Evolutionary conservation across 2,329 filamentous ascomycete genomes (phyloP).

Genomic region (Cordyceps fumosorosea): DNA sequence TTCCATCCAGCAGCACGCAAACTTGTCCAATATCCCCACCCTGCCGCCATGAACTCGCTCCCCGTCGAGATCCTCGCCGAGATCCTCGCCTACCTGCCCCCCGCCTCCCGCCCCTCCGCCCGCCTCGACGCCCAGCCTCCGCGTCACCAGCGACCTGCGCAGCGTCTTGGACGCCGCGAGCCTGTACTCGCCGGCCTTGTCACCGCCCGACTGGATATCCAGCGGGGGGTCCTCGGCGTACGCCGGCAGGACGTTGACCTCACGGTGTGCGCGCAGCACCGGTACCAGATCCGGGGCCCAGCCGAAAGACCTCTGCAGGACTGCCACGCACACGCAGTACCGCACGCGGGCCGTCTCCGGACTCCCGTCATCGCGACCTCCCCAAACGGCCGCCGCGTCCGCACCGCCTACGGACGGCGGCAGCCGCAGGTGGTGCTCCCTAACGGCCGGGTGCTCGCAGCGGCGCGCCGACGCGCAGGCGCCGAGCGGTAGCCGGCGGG

Average conservation of each 20-base stretch:
- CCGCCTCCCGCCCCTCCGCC: constrained; percentile 18
- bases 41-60: constrained; percentile 23
- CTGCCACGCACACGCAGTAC: background rate
- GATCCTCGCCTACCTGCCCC: constrained; percentile 23
- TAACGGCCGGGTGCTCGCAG: background rate
- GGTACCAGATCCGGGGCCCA: background rate
- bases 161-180: background rate
- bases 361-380: constrained; percentile 1
- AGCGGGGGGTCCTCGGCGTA: constrained; percentile 1
- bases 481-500: background rate
- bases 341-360: constrained; percentile 3
- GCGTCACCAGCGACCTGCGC: background rate
- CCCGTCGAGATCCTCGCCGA: constrained; percentile 25
- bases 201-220: background rate
- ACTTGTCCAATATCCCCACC: too few relatives aligned
- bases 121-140: background rate
- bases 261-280: background rate
- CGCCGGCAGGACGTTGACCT: background rate
- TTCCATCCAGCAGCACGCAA: too few relatives aligned
- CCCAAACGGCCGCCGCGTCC: background rate
- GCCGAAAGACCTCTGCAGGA: background rate
- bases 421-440: constrained; percentile 6
- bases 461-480: background rate
- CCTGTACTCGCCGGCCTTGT: background rate
- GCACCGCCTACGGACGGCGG: background rate